Percentiles rank a stretch among this genome's conserved stretches.
Conservation (phyloP, 1,139 yeast species). For the Candida freyschussii region DNA sequence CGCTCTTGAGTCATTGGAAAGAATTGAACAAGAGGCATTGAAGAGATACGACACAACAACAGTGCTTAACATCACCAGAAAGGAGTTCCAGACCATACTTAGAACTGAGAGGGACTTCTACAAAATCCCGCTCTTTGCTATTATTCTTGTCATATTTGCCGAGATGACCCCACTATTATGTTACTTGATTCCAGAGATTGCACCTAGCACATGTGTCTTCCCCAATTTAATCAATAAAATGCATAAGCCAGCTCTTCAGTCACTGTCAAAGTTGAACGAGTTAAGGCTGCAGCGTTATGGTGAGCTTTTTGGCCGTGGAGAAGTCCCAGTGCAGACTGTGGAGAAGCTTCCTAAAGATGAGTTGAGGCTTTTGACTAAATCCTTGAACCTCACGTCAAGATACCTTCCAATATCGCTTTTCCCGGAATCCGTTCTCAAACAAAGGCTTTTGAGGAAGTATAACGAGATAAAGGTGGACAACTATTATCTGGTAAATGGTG, state of each 20-base stretch:
- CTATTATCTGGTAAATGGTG: slow-evolving; percentile 32
- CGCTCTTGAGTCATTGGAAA: slow-evolving; percentile 23
- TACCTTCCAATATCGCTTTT: slow-evolving; percentile 36
- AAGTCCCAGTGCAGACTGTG: slow-evolving; percentile 33
- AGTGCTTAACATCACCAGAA: slow-evolving; percentile 38
- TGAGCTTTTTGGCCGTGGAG: slow-evolving; percentile 9
- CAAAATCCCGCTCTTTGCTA: slow-evolving; percentile 61
- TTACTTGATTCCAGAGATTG: slow-evolving; percentile 51
- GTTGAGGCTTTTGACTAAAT: slow-evolving; percentile 31
- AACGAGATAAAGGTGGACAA: slow-evolving; percentile 49
- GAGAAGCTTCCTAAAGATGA: slow-evolving; percentile 38
- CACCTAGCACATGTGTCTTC: slow-evolving; percentile 66
- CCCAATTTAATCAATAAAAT: slow-evolving; percentile 40
- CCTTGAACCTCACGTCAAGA: slow-evolving; percentile 38
- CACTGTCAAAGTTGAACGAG: slow-evolving; percentile 19
- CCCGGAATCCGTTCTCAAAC: slow-evolving; percentile 38
- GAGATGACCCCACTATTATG: slow-evolving; percentile 63
- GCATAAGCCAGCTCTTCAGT: slow-evolving; percentile 11
- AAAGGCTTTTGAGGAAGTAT: slow-evolving; percentile 35
- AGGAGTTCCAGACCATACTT: slow-evolving; percentile 49
- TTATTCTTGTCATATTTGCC: slow-evolving; percentile 51
- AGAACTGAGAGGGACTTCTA: slow-evolving; percentile 53
- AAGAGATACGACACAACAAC: slow-evolving; percentile 28
- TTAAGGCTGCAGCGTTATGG: slow-evolving; percentile 24
- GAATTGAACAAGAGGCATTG: slow-evolving; percentile 26